These are phyloP conservation scores for Aspergillus ochraceus DNA, from an alignment of 2,329 filamentous ascomycete genomes.

Conservation along the genomic window DNA sequence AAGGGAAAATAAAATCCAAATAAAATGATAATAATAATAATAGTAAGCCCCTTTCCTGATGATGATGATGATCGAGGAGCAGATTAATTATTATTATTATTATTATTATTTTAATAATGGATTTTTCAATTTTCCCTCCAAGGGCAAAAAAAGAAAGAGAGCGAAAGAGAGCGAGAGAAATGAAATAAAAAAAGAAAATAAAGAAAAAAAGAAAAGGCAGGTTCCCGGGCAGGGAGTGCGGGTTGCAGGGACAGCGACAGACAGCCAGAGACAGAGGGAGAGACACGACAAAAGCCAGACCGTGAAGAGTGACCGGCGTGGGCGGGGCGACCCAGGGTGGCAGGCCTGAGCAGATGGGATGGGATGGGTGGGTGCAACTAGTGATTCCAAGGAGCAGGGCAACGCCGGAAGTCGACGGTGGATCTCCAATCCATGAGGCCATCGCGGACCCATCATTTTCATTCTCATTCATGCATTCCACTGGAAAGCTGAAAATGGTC, in stretches of 20 bases:
- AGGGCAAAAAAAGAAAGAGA: not conserved
- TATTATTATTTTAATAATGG: not conserved
- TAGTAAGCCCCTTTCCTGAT: conserved; percentile 1
- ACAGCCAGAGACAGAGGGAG: not conserved
- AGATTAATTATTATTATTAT: not conserved
- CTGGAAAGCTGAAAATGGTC: conserved; percentile 5
- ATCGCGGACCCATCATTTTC: conserved; percentile 15
- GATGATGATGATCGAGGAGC: conserved; percentile 5
- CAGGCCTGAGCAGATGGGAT: conserved; percentile 20
- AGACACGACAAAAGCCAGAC: conserved; percentile 5
- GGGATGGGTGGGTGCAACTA: conserved; percentile 21
- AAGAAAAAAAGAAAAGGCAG: conserved; percentile 1
- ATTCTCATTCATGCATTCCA: conserved; percentile 2
- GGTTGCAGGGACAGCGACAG: not conserved
- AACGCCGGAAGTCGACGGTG: conserved; percentile 17
- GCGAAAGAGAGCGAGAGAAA: not conserved
- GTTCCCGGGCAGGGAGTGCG: not conserved
- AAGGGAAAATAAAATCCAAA: not conserved
- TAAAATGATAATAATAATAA: conserved; percentile 6
- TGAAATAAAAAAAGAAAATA: not conserved
- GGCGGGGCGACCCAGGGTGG: conserved; percentile 22
- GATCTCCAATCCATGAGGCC: conserved; percentile 20
- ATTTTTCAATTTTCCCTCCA: not conserved
- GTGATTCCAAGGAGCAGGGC: conserved; percentile 25
- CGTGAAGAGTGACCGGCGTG: conserved; percentile 18